These are phyloP conservation scores for Paramyrothecium sp. DNA, from an alignment of 2,329 filamentous ascomycete species.

Conservation along the genomic window DNA sequence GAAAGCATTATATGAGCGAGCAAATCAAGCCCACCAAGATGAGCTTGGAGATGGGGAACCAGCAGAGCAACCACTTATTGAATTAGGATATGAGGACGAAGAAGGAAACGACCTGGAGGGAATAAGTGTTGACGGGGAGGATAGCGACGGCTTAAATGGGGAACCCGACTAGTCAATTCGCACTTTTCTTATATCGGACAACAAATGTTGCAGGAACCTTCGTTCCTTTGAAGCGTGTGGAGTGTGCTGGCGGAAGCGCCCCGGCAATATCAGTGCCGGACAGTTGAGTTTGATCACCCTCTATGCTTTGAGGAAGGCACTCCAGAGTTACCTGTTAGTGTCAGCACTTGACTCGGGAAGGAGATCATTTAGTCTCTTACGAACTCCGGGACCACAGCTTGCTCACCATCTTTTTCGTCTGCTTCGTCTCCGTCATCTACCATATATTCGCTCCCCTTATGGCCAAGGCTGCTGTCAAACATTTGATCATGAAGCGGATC, in stretches of 20 bases:
- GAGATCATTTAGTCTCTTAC: constrained; percentile 3
- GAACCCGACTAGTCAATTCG: constrained; percentile 1
- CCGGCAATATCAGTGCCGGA: no score
- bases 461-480: constrained; percentile 1
- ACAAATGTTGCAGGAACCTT: constrained; percentile 1
- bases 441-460: neutral
- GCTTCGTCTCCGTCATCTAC: constrained; percentile 1
- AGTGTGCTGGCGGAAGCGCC: constrained; percentile 1
- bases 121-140: neutral
- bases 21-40: constrained; percentile 1
- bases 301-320: neutral
- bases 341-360: neutral
- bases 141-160: neutral
- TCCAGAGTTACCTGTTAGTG: constrained; percentile 2
- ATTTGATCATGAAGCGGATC: constrained; percentile 1
- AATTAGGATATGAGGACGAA: constrained; percentile 2
- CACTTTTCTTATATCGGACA: constrained; percentile 2
- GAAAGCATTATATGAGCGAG: neutral
- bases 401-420: constrained; percentile 1
- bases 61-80: constrained; percentile 1
- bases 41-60: constrained; percentile 1
- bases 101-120: constrained; percentile 1
- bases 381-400: constrained; percentile 1
- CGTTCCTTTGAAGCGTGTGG: constrained; percentile 1
- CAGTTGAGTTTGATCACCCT: constrained; percentile 1